Percentiles rank a stretch among this genome's conserved stretches.
Conservation (phyloP, 1,139 yeast genomes). For the Candida labiduridarum region DNA sequence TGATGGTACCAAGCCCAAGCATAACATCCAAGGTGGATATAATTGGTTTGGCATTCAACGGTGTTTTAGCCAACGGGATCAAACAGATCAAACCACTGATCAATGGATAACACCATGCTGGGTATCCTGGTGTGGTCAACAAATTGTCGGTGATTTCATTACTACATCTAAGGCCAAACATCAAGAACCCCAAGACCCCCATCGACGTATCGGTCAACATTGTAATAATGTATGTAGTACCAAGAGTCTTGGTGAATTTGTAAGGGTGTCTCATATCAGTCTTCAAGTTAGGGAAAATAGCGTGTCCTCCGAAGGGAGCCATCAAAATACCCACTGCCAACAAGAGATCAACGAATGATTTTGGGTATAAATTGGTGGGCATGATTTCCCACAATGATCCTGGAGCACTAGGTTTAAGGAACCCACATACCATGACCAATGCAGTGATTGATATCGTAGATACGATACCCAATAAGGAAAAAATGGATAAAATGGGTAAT, state of each 20-base stretch:
- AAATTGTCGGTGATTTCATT: constrained; percentile 86
- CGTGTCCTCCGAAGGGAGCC: constrained; percentile 69
- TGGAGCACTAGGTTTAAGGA: constrained; percentile 40
- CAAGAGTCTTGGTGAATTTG: constrained; percentile 43
- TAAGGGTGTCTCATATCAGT: constrained; percentile 60
- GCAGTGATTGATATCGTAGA: constrained; percentile 47
- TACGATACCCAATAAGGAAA: constrained; percentile 47
- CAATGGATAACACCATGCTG: constrained; percentile 60
- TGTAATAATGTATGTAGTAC: constrained; percentile 61
- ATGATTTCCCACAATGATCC: constrained; percentile 43
- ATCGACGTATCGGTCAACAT: constrained; percentile 71
- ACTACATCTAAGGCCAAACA: constrained; percentile 78
- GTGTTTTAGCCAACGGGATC: constrained; percentile 86
- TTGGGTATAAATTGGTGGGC: constrained; percentile 54
- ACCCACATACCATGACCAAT: constrained; percentile 43
- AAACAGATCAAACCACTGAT: constrained; percentile 75
- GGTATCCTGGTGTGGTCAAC: constrained; percentile 71
- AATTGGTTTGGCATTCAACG: constrained; percentile 85
- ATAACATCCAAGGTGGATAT: constrained; percentile 59
- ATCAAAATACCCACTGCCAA: constrained; percentile 57
- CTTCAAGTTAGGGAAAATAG: constrained; percentile 59
- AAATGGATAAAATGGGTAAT: constrained; percentile 44
- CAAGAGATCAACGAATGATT: constrained; percentile 39
- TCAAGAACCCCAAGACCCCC: constrained; percentile 79
- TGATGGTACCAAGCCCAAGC: constrained; percentile 22